Evolutionary conservation across 352 stramenopile genomes (phyloP), one percentile per base, ranked within the genome.

Genomic region (Phytopythium boreale): DNA sequence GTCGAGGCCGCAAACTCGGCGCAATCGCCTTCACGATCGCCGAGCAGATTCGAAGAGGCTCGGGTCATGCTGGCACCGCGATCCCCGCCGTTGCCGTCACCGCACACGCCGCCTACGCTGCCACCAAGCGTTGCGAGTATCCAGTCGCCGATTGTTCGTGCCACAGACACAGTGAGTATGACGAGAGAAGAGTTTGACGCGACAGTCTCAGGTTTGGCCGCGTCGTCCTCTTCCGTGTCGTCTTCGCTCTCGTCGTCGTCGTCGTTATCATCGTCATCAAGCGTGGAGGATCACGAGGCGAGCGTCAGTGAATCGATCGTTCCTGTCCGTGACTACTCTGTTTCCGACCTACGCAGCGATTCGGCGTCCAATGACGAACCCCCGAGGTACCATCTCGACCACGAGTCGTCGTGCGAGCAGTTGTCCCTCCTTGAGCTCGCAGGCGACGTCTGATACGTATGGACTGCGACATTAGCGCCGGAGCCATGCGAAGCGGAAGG

Each of bases 341-440:
- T 10, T 1, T 3, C 10, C 24, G 47, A 0, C 12, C 9, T 11
- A n/a, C 1, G 12, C 22, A 19, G 14, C 47, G 4, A 53, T 2
- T 27, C 12, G 4, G n/a, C 12, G 8, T 17, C n/a, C 1, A 27
- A 3, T n/a, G 19, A 6, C 5, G n/a, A 27, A n/a, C 17, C 22
- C 4, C 51, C 10, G 22, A 27, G 20, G 10, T 4, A 24, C n/a
- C 31, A 29, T 17, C 9, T 47, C n/a, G 29, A 46, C 5, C 29
- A 9, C 9, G 56, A 62, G 7, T 51, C 68, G 2, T 67, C 63
- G 24, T 56, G 62, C 39, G 67, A 72, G 3, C 61, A 70, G 10
- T 63, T 91, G 27, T 89, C 80, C 26, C 69, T 91, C 12, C 50
- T 88, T 29, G 80, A 91, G 50, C 80, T 91, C 17, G 72, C 73